phyloP scores from a whole-genome alignment of 2,329 filamentous ascomycete genomes.

The Zasmidium cellare region DNA sequence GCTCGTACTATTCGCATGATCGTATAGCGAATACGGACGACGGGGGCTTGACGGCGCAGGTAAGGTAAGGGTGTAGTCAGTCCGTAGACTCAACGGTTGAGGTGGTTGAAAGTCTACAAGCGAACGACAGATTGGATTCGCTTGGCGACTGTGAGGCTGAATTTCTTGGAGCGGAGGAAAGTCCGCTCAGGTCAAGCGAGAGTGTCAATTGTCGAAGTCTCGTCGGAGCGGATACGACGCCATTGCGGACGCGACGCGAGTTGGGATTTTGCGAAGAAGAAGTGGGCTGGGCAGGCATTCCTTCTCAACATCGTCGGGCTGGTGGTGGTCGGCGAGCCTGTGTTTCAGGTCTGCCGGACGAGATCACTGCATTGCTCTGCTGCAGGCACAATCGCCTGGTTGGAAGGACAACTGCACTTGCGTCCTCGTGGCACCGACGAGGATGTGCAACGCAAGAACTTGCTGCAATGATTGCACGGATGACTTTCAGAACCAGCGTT shows the following conservation, averaged over 20 bases:
- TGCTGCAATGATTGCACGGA: slow-evolving; percentile 3
- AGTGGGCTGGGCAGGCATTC: no score
- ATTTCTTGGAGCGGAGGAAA: no score
- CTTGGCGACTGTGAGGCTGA: neutral
- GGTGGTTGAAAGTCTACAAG: neutral
- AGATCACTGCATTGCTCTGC: neutral
- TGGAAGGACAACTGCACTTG: neutral
- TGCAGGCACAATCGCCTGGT: neutral
- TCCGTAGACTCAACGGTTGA: no score
- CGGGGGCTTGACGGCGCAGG: no score
- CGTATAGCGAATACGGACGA: no score
- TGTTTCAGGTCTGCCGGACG: neutral
- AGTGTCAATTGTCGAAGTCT: neutral
- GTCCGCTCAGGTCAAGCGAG: neutral
- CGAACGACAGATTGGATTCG: neutral
- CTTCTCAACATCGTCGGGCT: no score
- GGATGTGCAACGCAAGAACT: slow-evolving; percentile 3
- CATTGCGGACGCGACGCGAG: no score
- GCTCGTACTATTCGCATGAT: no score
- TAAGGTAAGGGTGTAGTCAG: no score
- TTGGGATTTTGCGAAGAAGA: no score
- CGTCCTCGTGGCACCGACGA: slow-evolving; percentile 5
- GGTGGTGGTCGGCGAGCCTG: neutral
- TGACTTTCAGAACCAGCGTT: neutral
- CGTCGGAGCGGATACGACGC: neutral